A percentile compares a stretch with the other conserved stretches of the same genome.
Evolutionary conservation across 345 rosid genomes (phyloP).

Genomic region (Dimocarpus longan): DNA sequence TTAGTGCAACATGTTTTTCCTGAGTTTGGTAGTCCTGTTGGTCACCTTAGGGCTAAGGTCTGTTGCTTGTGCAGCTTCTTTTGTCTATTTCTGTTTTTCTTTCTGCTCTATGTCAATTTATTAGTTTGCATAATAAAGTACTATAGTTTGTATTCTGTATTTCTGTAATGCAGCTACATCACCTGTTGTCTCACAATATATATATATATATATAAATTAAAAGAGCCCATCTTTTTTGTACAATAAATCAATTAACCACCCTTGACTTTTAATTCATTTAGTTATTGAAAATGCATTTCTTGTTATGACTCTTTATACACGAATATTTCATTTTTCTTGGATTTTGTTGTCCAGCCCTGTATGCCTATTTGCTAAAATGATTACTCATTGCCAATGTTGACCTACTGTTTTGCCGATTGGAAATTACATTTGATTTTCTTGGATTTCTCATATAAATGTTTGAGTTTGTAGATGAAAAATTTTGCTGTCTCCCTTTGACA

Average conservation of each 20-base stretch:
- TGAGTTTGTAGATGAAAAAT: not conserved
- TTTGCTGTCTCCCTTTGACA: not conserved
- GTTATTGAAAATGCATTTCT: not conserved
- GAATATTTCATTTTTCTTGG: not conserved
- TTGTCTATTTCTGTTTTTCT: conserved; percentile 10
- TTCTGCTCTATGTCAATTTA: not conserved
- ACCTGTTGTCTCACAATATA: no score
- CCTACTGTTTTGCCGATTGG: not conserved
- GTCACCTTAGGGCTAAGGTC: conserved; percentile 99
- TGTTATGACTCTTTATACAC: not conserved
- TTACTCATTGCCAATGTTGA: no score
- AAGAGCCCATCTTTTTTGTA: not conserved
- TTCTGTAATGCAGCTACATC: no score
- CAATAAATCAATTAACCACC: not conserved
- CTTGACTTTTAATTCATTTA: not conserved
- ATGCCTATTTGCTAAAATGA: not conserved
- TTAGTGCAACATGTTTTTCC: conserved; percentile 97
- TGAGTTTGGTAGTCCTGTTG: conserved; percentile 89
- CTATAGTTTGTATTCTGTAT: not conserved
- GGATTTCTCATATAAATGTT: not conserved
- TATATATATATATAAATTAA: no score
- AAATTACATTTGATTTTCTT: not conserved
- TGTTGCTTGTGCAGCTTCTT: conserved; percentile 25
- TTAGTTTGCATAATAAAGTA: not conserved
- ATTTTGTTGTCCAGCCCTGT: no score